Evolutionary conservation across 192 early-diverging fungal genomes (phyloP).

Genomic region (Spinellus fusiger): DNA sequence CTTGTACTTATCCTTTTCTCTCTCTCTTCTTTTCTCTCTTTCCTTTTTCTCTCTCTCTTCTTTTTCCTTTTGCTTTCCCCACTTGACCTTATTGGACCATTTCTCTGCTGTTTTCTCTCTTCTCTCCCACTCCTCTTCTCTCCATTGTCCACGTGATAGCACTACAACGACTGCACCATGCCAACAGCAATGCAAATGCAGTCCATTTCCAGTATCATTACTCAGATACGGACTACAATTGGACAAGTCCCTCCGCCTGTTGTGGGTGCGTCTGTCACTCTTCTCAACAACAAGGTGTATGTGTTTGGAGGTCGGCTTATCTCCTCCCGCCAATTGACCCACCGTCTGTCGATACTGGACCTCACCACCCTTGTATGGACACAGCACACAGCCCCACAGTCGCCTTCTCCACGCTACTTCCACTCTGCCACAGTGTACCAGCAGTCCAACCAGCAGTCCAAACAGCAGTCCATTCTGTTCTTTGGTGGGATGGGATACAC

Average conservation of each 20-base stretch:
- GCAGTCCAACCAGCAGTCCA: too few relatives aligned
- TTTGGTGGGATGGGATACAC: constrained; percentile 75
- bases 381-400: constrained; percentile 37
- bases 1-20: too few relatives aligned
- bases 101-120: too few relatives aligned
- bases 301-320: constrained; percentile 69
- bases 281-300: constrained; percentile 52
- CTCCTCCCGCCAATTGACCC: constrained; percentile 62
- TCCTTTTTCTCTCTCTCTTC: too few relatives aligned
- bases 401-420: constrained; percentile 57
- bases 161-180: not conserved
- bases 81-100: too few relatives aligned
- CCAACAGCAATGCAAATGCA: constrained; percentile 26
- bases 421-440: too few relatives aligned
- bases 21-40: too few relatives aligned
- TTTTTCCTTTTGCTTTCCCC: too few relatives aligned
- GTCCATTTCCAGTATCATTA: constrained; percentile 51
- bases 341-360: constrained; percentile 62
- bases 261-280: constrained; percentile 60
- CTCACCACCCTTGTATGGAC: constrained; percentile 56
- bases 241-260: constrained; percentile 70
- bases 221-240: constrained; percentile 37
- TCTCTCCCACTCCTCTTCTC: too few relatives aligned
- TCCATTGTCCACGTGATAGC: too few relatives aligned
- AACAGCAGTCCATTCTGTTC: constrained; percentile 54